Conservation (phyloP, 1,284 basidiomycete genomes). For the Trichosporon ovoides region DNA sequence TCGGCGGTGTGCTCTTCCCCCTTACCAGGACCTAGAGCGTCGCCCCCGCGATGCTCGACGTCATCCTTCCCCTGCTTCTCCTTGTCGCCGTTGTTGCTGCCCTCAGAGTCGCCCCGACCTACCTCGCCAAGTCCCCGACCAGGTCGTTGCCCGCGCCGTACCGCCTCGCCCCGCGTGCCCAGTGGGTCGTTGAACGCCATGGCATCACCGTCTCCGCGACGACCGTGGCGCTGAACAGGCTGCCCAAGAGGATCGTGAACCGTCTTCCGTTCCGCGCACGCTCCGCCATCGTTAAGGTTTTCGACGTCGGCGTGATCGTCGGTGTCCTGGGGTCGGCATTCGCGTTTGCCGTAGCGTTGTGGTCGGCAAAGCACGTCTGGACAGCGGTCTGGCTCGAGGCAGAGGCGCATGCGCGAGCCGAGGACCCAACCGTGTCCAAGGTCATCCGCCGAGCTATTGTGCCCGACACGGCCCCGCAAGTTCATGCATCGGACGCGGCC, state of each 20-base stretch:
- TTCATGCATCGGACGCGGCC: constrained; percentile 8
- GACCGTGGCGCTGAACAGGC: constrained; percentile 26
- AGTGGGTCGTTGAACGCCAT: constrained; percentile 22
- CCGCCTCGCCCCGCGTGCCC: constrained; percentile 16
- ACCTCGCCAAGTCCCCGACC: background rate
- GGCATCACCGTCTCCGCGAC: constrained; percentile 21
- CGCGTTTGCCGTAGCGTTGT: constrained; percentile 22
- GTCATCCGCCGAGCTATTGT: constrained; percentile 10
- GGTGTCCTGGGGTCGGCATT: constrained; percentile 9
- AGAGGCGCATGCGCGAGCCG: constrained; percentile 25
- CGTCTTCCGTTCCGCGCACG: background rate
- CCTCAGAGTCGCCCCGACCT: constrained; percentile 17
- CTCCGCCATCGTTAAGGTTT: constrained; percentile 1
- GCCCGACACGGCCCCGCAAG: background rate
- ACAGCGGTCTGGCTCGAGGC: constrained; percentile 31
- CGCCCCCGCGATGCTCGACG: constrained; percentile 22
- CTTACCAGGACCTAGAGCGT: background rate
- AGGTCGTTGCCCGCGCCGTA: constrained; percentile 15
- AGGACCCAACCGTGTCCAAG: background rate
- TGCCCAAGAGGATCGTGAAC: constrained; percentile 16
- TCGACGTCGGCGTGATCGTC: constrained; percentile 20
- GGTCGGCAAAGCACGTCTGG: constrained; percentile 29
- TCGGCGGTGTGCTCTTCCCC: background rate
- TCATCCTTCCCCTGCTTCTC: constrained; percentile 23
- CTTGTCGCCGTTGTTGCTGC: constrained; percentile 19